phyloP scores from a whole-genome alignment of 208 protist genomes.

The Trypanosoma boissoni region DNA sequence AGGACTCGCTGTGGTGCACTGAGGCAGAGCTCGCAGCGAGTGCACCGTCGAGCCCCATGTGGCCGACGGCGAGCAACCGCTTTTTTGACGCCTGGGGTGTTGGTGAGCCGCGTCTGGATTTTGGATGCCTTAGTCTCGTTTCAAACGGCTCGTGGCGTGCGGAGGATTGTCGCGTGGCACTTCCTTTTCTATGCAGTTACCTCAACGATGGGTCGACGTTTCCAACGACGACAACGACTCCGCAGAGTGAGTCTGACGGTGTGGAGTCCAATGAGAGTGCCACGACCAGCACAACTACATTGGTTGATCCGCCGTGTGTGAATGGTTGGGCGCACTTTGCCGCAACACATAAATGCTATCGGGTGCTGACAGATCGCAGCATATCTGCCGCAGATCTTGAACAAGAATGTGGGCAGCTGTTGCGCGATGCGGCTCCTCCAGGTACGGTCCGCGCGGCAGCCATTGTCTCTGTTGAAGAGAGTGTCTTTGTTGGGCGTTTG shows the following conservation, averaged over 20 bases:
- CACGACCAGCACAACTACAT: not conserved
- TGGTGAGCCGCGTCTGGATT: constrained; percentile 32
- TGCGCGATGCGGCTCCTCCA: constrained; percentile 28
- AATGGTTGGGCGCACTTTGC: constrained; percentile 15
- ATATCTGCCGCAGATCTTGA: constrained; percentile 48
- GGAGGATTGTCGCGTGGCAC: constrained; percentile 37
- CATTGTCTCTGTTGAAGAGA: constrained; percentile 42
- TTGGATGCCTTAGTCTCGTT: constrained; percentile 30
- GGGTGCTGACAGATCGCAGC: constrained; percentile 6
- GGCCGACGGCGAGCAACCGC: constrained; percentile 47
- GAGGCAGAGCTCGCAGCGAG: constrained; percentile 23
- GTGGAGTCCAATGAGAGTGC: constrained; percentile 9
- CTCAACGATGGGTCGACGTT: constrained; percentile 58
- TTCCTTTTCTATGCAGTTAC: constrained; percentile 69
- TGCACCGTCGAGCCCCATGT: constrained; percentile 46
- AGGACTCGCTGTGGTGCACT: constrained; percentile 37
- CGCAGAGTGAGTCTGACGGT: not conserved
- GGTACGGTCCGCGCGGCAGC: constrained; percentile 34
- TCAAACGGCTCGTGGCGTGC: constrained; percentile 34
- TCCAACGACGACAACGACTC: not conserved
- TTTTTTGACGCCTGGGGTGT: constrained; percentile 48
- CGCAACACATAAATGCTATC: constrained; percentile 3
- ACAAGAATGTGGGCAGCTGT: constrained; percentile 30
- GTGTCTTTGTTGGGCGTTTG: constrained; percentile 38
- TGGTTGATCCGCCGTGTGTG: not conserved